Evolutionary conservation across 169 alveolate genomes (phyloP).

Genomic region (Plasmodium coatneyi): DNA sequence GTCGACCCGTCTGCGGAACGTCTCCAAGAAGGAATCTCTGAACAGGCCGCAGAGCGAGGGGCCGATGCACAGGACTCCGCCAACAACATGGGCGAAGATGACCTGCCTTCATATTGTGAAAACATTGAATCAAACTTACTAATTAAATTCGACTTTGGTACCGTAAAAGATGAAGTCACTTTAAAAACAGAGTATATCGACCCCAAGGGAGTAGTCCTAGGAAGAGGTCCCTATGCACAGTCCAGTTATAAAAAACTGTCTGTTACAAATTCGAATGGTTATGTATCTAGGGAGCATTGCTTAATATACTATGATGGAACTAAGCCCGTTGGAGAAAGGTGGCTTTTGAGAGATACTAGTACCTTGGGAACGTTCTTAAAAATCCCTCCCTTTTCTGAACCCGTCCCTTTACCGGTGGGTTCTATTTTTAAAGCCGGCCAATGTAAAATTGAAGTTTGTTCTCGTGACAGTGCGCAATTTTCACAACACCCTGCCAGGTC

Average conservation of each 20-base stretch:
- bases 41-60: background rate
- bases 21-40: background rate
- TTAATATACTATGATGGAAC: conserved; percentile 89
- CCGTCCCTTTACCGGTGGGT: conserved; percentile 87
- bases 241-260: conserved; percentile 83
- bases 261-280: conserved; percentile 89
- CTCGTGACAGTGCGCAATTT: conserved; percentile 68
- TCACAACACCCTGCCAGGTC: conserved; percentile 75
- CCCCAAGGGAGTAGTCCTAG: conserved; percentile 88
- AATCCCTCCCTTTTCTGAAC: conserved; percentile 87
- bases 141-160: conserved; percentile 70
- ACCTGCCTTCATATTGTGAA: conserved; percentile 44
- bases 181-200: conserved; percentile 80
- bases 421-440: conserved; percentile 91
- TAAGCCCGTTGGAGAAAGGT: conserved; percentile 82
- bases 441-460: conserved; percentile 88
- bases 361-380: conserved; percentile 91
- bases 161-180: conserved; percentile 41
- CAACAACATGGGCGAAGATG: conserved; percentile 6
- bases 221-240: conserved; percentile 89
- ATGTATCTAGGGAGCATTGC: conserved; percentile 92
- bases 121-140: conserved; percentile 35
- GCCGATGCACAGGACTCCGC: background rate
- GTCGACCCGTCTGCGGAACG: background rate
- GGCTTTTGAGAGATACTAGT: conserved; percentile 90